Percentiles rank a stretch among this genome's conserved stretches.
Conservation (phyloP, 768 basidiomycete genomes). For the Punctularia strigosozonata region DNA sequence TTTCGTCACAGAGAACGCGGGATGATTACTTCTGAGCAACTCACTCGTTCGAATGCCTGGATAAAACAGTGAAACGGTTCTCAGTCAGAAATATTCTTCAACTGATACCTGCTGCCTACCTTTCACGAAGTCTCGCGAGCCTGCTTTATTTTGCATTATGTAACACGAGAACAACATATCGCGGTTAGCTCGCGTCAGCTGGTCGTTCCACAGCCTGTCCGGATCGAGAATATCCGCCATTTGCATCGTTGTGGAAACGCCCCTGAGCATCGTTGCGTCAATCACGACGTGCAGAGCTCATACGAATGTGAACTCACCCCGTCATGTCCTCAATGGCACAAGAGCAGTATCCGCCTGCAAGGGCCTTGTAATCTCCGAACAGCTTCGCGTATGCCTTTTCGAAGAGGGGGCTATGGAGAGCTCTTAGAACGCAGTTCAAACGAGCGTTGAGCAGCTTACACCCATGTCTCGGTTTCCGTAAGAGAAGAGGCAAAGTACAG, state of each 20-base stretch:
- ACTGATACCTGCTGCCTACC: too few relatives aligned
- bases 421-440: background rate
- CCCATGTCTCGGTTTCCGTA: slow-evolving; percentile 4
- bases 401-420: slow-evolving; percentile 24
- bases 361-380: slow-evolving; percentile 36
- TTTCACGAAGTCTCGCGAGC: slow-evolving; percentile 10
- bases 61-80: too few relatives aligned
- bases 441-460: slow-evolving; percentile 7
- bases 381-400: slow-evolving; percentile 52
- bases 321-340: slow-evolving; percentile 44
- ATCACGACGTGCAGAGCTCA: too few relatives aligned
- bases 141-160: too few relatives aligned
- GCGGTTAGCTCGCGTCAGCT: slow-evolving; percentile 36
- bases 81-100: too few relatives aligned
- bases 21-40: slow-evolving; percentile 12
- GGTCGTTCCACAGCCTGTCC: slow-evolving; percentile 42
- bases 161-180: slow-evolving; percentile 44
- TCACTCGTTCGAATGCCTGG: slow-evolving; percentile 33
- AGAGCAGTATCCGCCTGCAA: slow-evolving; percentile 25
- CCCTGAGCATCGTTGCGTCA: background rate
- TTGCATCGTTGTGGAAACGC: background rate
- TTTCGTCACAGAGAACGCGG: too few relatives aligned
- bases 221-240: slow-evolving; percentile 35
- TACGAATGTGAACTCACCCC: slow-evolving; percentile 23
- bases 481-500: slow-evolving; percentile 39